Conservation (phyloP, 176 grass and related monocot species). For the Echinochloa phyllopogon region DNA sequence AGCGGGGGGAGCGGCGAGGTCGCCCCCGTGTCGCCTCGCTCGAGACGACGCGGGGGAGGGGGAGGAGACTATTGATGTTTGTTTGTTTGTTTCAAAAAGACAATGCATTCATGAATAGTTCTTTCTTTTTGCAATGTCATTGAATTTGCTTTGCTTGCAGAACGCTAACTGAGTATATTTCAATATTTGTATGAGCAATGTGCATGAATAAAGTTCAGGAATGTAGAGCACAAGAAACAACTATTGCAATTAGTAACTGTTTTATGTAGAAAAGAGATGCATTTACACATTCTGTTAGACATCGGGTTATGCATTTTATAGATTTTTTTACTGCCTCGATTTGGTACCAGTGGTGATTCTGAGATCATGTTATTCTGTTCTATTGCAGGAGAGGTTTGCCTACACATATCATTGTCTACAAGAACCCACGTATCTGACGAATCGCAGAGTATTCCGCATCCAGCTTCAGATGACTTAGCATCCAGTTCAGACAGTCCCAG, state of each 20-base stretch:
- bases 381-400: slow-evolving; percentile 77
- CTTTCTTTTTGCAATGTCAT: background rate
- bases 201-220: background rate
- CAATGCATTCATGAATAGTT: background rate
- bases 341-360: background rate
- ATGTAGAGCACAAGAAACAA: background rate
- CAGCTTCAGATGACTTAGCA: slow-evolving; percentile 57
- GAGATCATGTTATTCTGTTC: background rate
- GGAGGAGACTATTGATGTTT: no score
- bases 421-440: slow-evolving; percentile 48
- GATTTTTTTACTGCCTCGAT: no score
- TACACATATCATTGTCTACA: slow-evolving; percentile 65
- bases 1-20: no score
- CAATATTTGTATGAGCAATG: background rate
- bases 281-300: background rate
- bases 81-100: no score
- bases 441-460: slow-evolving; percentile 27
- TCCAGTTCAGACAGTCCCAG: slow-evolving; percentile 82
- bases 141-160: background rate
- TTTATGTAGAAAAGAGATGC: background rate
- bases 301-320: background rate
- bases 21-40: no score
- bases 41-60: no score
- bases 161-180: background rate
- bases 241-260: background rate